These are phyloP conservation scores for Backusella psychrophila DNA, from an alignment of 192 early-diverging fungal genomes.

Conservation along the genomic window DNA sequence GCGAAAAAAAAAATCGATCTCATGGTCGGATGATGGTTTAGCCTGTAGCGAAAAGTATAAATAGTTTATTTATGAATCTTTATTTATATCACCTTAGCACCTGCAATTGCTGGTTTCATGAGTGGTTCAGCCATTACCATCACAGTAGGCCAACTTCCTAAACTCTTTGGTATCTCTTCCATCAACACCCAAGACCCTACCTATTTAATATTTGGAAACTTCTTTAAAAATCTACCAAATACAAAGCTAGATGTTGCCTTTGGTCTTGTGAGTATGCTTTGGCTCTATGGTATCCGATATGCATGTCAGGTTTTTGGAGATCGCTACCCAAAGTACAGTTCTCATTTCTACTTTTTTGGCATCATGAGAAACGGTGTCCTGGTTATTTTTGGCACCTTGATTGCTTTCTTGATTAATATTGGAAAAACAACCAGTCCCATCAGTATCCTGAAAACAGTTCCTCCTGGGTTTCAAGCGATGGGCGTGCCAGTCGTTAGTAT, in stretches of 20 bases:
- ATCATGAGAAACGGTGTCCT: conserved; percentile 75
- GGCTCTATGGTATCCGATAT: conserved; percentile 42
- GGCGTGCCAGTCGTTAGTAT: conserved; percentile 50
- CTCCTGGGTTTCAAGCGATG: conserved; percentile 70
- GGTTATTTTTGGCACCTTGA: conserved; percentile 71
- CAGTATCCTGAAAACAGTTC: conserved; percentile 74
- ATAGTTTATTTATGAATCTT: not conserved
- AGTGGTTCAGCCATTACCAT: conserved; percentile 82
- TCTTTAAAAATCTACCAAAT: conserved; percentile 46
- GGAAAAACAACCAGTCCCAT: conserved; percentile 50
- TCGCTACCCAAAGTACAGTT: conserved; percentile 46
- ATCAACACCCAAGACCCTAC: conserved; percentile 74
- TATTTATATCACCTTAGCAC: conserved; percentile 31
- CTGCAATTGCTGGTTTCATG: conserved; percentile 87
- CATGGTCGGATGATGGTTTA: conserved; percentile 65
- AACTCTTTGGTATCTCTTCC: conserved; percentile 73
- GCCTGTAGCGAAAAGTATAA: conserved; percentile 23
- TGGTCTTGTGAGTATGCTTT: conserved; percentile 49
- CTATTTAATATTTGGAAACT: conserved; percentile 47
- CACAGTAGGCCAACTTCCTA: conserved; percentile 66
- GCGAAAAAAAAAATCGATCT: not conserved
- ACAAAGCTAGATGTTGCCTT: conserved; percentile 60
- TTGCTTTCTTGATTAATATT: conserved; percentile 59
- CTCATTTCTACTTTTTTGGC: conserved; percentile 60
- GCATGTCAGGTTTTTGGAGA: conserved; percentile 28